phyloP scores from a whole-genome alignment of 257 asterid genomes.

The Solanum peruvianum region DNA sequence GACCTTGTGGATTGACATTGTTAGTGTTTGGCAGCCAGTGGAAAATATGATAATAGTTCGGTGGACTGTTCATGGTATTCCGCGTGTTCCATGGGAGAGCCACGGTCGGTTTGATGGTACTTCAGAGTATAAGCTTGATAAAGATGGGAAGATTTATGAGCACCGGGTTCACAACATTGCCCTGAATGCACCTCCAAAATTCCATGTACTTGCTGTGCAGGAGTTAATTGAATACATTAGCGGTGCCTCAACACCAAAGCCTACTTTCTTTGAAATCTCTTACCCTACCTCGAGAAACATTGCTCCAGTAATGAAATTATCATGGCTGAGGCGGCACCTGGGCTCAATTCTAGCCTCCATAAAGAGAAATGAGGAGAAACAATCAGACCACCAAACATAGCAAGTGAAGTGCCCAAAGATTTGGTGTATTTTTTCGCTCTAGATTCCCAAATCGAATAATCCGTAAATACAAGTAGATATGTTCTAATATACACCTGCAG shows the following conservation, averaged over 20 bases:
- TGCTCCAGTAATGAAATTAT: constrained; percentile 18
- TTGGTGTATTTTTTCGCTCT: not conserved
- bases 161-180: constrained; percentile 95
- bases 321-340: constrained; percentile 23
- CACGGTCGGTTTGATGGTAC: constrained; percentile 89
- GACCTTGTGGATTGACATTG: constrained; percentile 78
- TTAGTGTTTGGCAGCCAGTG: constrained; percentile 95
- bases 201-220: constrained; percentile 50
- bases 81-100: constrained; percentile 92
- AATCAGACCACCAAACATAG: constrained; percentile 4
- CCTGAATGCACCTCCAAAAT: constrained; percentile 60
- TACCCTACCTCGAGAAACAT: constrained; percentile 20
- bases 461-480: not conserved
- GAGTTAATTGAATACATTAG: constrained; percentile 59
- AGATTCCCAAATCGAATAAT: not conserved
- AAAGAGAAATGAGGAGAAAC: constrained; percentile 21
- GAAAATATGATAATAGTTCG: constrained; percentile 84
- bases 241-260: constrained; percentile 82
- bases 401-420: not conserved
- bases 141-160: constrained; percentile 88
- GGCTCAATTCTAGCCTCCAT: constrained; percentile 28
- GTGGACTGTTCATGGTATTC: constrained; percentile 91
- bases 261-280: constrained; percentile 63
- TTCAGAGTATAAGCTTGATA: constrained; percentile 95
- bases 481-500: not conserved